Percentiles rank a stretch among this genome's conserved stretches.
Evolutionary conservation across 768 basidiomycete species (phyloP).

Genomic region (Tephrocybe sp.): DNA sequence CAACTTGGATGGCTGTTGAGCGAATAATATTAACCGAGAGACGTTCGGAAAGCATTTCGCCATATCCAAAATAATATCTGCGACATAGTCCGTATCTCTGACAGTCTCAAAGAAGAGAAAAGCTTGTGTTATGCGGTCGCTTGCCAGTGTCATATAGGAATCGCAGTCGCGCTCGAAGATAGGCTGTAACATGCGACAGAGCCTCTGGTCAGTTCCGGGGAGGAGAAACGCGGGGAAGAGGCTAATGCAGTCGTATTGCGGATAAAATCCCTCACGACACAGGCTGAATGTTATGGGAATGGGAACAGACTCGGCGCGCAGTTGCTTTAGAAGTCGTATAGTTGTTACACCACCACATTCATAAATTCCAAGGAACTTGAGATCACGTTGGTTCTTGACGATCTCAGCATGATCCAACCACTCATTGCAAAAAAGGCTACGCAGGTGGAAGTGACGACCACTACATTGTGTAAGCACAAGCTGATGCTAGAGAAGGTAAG

Average conservation of each 20-base stretch:
- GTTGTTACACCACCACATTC: neutral
- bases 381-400: neutral
- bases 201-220: neutral
- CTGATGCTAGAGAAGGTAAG: neutral
- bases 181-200: neutral
- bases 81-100: neutral
- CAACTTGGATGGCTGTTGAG: neutral
- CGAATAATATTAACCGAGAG: neutral
- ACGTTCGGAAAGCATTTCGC: neutral
- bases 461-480: neutral
- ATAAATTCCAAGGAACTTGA: neutral
- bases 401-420: neutral
- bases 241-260: neutral
- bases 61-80: neutral
- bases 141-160: neutral
- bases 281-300: neutral
- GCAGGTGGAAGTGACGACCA: neutral
- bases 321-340: neutral
- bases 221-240: slow-evolving; percentile 1
- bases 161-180: neutral
- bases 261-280: neutral
- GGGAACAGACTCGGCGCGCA: neutral
- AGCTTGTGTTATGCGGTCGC: neutral
- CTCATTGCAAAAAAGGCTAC: neutral
- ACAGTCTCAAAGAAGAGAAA: neutral